phyloP scores from a whole-genome alignment of 1,139 yeast genomes.

The Pichia sp. region DNA sequence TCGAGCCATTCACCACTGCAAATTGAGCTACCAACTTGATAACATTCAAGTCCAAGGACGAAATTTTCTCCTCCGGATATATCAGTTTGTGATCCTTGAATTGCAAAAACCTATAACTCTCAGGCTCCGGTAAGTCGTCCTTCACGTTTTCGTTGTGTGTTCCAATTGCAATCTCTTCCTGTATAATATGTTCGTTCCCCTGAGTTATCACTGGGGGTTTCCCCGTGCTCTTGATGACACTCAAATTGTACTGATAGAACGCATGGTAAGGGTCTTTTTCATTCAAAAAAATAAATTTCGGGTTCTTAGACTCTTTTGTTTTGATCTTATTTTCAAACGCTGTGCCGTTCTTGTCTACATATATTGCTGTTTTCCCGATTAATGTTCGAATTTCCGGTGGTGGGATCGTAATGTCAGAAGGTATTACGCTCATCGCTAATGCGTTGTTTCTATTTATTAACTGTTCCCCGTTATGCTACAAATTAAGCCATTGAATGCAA shows the following conservation, averaged over 20 bases:
- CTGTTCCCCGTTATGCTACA: too few species aligned
- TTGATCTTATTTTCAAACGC: constrained; percentile 59
- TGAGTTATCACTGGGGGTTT: constrained; percentile 4
- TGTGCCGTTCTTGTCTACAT: constrained; percentile 64
- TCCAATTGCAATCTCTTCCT: constrained; percentile 23
- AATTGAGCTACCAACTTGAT: constrained; percentile 71
- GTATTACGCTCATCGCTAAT: constrained; percentile 24
- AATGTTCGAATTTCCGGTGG: constrained; percentile 53
- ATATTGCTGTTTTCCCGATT: constrained; percentile 69
- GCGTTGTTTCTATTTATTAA: neutral
- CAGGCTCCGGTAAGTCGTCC: constrained; percentile 5
- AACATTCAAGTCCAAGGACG: constrained; percentile 61
- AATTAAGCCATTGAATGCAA: too few species aligned
- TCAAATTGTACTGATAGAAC: constrained; percentile 44
- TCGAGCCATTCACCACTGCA: constrained; percentile 52
- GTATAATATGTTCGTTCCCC: neutral
- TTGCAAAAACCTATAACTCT: constrained; percentile 9
- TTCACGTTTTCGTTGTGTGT: constrained; percentile 25
- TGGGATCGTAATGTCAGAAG: constrained; percentile 47
- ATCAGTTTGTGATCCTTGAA: constrained; percentile 20
- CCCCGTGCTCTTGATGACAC: constrained; percentile 6
- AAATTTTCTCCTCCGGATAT: constrained; percentile 45
- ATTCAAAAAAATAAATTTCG: constrained; percentile 60
- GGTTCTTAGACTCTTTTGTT: constrained; percentile 41
- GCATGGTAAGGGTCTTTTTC: constrained; percentile 50